phyloP scores from a whole-genome alignment of 352 stramenopile species.

The Phytophthora rubi region DNA sequence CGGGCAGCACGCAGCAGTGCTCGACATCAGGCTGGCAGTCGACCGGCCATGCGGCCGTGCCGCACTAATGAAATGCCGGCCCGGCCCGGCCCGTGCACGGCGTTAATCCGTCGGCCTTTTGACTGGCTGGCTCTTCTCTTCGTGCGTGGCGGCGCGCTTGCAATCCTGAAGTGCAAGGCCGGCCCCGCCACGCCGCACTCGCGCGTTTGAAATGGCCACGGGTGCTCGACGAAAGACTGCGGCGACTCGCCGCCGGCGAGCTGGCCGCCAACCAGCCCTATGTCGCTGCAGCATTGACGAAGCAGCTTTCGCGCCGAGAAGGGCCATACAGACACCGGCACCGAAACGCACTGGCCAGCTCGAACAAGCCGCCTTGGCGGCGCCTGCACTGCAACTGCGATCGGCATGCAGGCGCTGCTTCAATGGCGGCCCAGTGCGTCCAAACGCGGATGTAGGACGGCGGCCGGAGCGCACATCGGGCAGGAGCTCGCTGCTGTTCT shows the following conservation, averaged over 20 bases:
- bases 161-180: slow-evolving; percentile 41
- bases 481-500: slow-evolving; percentile 31
- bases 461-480: slow-evolving; percentile 8
- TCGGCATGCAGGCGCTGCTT: background rate
- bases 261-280: background rate
- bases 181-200: slow-evolving; percentile 11
- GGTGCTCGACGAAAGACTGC: background rate
- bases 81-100: slow-evolving; percentile 15
- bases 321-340: slow-evolving; percentile 9
- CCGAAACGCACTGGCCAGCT: background rate
- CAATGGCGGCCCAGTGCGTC: background rate
- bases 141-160: slow-evolving; percentile 10
- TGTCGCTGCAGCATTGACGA: slow-evolving; percentile 15
- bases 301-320: slow-evolving; percentile 6
- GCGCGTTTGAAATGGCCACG: background rate
- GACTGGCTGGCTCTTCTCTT: slow-evolving; percentile 25
- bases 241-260: no score
- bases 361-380: no score
- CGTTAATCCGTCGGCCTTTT: slow-evolving; percentile 16
- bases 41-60: background rate
- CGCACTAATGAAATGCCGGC: slow-evolving; percentile 30
- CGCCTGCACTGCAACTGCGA: slow-evolving; percentile 6
- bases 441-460: slow-evolving; percentile 11
- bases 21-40: background rate
- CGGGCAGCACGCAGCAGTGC: slow-evolving; percentile 1